Evolutionary conservation across 805 yeast species (phyloP), one percentile per base, ranked within the genome.

Genomic region (Myxozyma monticola): DNA sequence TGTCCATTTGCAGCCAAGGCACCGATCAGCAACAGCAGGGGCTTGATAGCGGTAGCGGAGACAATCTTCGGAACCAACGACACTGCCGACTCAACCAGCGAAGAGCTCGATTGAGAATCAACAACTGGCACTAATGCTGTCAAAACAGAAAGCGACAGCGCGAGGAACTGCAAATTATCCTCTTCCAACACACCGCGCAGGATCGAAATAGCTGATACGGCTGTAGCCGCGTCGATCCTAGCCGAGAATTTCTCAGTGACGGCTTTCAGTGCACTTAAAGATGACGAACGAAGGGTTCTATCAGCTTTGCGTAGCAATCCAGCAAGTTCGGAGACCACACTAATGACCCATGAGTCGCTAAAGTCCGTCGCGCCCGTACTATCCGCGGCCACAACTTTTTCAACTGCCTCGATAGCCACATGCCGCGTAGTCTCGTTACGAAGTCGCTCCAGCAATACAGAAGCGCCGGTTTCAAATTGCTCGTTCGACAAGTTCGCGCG

Each of bases 361-460:
- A 59, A 37, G 15, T 59, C 54, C 24, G 58, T 48, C 0, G 39
- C 39, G 0, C 49, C 33, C 15, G 57, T 48, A 45, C 62, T 53
- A 1, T 42, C 50, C n/a, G 58, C 59, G 22, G 60, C 62, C 12
- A 61, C 33, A 4, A 51, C 42, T n/a, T 29, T 40, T 4, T 65
- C 64, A 37, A 66, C 60, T 2, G 72, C 60, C 2, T 48, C 56
- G 20, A 71, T 58, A 0, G 73, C 63, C 4, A 56, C 60, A n/a
- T 61, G 50, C 2, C 71, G 66, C 40, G 70, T 61, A 7, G 71
- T 65, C 46, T 72, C 73, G 51, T 67, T 67, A 28, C 65, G 60
- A 49, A 73, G 62, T 17, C 69, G 59, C 1, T 62, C 63, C n/a
- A 60, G 49, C 26, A 76, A 64, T 17, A 70, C 62, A 1, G 49